Percentiles rank a stretch among this genome's conserved stretches.
phyloP scores from a whole-genome alignment of 768 basidiomycete species.

The Hygrocybe punicea region DNA sequence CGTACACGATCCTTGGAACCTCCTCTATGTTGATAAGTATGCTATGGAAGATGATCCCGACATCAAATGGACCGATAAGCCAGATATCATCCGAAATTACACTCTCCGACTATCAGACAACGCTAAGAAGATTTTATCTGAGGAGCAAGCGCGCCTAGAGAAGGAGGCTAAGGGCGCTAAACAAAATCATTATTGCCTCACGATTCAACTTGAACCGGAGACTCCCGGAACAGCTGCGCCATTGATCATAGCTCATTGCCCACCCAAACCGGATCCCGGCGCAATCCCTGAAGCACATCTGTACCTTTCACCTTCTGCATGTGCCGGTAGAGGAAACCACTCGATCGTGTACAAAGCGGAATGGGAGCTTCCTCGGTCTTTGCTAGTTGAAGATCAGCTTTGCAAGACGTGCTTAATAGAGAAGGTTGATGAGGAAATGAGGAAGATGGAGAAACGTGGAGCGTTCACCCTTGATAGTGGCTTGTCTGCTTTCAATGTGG shows the following conservation, averaged over 20 bases:
- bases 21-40: slow-evolving; percentile 22
- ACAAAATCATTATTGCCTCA: too few relatives aligned
- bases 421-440: slow-evolving; percentile 19
- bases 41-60: too few relatives aligned
- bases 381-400: slow-evolving; percentile 33
- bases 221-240: background rate
- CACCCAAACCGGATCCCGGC: slow-evolving; percentile 17
- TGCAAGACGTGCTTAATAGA: slow-evolving; percentile 40
- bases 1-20: slow-evolving; percentile 44
- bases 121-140: too few relatives aligned
- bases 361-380: slow-evolving; percentile 48
- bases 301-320: slow-evolving; percentile 40
- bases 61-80: background rate
- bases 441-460: background rate
- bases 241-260: slow-evolving; percentile 27
- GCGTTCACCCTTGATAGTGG: too few relatives aligned
- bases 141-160: too few relatives aligned
- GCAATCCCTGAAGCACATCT: slow-evolving; percentile 44
- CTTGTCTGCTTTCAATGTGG: background rate
- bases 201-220: background rate
- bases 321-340: slow-evolving; percentile 48
- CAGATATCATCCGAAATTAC: slow-evolving; percentile 33
- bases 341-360: slow-evolving; percentile 51
- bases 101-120: slow-evolving; percentile 23
- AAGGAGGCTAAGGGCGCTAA: too few relatives aligned